phyloP scores from a whole-genome alignment of 495 filamentous ascomycete genomes.

The Penicillium lagena region DNA sequence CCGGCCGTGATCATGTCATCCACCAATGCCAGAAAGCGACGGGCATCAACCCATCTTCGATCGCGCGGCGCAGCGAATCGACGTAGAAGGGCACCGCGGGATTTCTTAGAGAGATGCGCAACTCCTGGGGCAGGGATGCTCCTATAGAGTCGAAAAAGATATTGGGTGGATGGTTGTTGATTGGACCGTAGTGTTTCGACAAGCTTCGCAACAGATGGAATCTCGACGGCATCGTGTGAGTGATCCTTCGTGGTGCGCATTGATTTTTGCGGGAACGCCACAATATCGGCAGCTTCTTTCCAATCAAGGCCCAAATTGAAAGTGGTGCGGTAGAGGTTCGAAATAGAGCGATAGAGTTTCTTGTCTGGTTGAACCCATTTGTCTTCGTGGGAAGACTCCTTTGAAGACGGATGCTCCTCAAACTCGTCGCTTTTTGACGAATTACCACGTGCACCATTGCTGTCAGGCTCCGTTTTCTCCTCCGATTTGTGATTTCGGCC shows the following conservation, averaged over 20 bases:
- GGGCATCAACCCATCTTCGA: constrained; percentile 36
- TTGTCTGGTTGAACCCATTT: constrained; percentile 1
- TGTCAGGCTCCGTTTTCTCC: not conserved
- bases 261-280: constrained; percentile 39
- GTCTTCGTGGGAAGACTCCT: no score
- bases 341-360: constrained; percentile 4
- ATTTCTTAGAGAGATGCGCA: constrained; percentile 49
- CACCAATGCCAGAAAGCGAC: constrained; percentile 76
- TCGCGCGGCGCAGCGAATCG: constrained; percentile 50
- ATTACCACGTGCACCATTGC: no score
- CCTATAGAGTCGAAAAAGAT: constrained; percentile 56
- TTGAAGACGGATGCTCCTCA: no score
- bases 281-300: constrained; percentile 56
- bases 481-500: not conserved
- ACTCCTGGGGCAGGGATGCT: constrained; percentile 59
- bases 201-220: constrained; percentile 33
- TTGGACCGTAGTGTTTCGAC: constrained; percentile 33
- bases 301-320: constrained; percentile 12
- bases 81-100: constrained; percentile 59
- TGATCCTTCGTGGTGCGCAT: constrained; percentile 37
- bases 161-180: constrained; percentile 37
- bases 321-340: constrained; percentile 10
- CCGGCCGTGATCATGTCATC: constrained; percentile 69
- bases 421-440: no score
- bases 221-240: constrained; percentile 14